phyloP scores from a whole-genome alignment of 331 rosid genomes.

The Malus hybrid region DNA sequence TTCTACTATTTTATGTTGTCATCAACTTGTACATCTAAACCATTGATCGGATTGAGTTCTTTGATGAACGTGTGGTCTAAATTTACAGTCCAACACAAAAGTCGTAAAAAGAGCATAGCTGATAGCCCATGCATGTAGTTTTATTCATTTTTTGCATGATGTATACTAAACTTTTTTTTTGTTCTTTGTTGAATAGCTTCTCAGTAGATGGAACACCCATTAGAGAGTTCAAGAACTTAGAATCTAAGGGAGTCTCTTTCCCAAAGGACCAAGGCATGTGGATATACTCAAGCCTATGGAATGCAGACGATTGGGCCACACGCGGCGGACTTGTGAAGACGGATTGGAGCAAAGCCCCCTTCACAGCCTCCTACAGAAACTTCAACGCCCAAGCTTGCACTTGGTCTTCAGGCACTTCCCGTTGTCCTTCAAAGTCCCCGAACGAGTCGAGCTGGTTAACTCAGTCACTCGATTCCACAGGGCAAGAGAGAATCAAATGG shows the following conservation, averaged over 20 bases:
- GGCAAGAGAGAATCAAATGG: too few relatives aligned
- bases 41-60: background rate
- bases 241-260: constrained; percentile 38
- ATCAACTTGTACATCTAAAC: background rate
- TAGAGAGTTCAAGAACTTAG: constrained; percentile 54
- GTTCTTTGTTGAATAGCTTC: constrained; percentile 21
- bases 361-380: constrained; percentile 45
- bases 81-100: background rate
- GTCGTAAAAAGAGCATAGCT: too few relatives aligned
- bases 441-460: constrained; percentile 8
- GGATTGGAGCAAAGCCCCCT: constrained; percentile 59
- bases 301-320: constrained; percentile 60
- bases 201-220: constrained; percentile 55
- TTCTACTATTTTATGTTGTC: background rate
- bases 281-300: too few relatives aligned
- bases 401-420: constrained; percentile 35
- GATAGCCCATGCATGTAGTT: too few relatives aligned
- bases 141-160: background rate
- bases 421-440: background rate
- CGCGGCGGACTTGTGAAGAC: constrained; percentile 57
- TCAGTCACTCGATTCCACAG: constrained; percentile 16
- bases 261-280: constrained; percentile 47
- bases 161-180: background rate
- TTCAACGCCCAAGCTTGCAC: constrained; percentile 50
- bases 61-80: background rate